Evolutionary conservation across 768 basidiomycete species (phyloP), one percentile per base, ranked within the genome.

Genomic region (Calocera cornea): DNA sequence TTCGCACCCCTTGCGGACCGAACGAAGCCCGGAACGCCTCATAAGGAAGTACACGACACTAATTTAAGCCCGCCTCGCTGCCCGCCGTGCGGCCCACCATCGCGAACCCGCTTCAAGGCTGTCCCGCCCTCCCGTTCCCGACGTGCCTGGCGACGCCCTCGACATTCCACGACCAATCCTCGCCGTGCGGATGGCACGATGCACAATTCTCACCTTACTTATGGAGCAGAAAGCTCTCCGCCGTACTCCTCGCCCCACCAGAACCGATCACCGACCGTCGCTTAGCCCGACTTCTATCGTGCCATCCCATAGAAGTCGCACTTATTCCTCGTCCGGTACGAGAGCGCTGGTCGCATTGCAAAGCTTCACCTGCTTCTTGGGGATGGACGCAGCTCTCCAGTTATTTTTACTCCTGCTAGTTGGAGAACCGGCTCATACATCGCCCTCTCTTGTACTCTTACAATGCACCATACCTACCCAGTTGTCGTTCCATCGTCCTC

Each of bases 121-220:
- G 54, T 60, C 54, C 54, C 54, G 54, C 31, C 54, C 54, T 60
- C 14, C 31, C 54, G 31, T 27, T 33, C 31, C 31, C 54, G 54
- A 60, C 31, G 54, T 33, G 7, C 54, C 31, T 60, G 54, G 31
- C 54, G 54, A 60, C 54, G 27, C 14, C 54, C 54, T 60, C 54
- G 54, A 60, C 54, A 60, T 60, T 60, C 54, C 54, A 27, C 31
- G 31, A 60, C 54, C 54, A 60, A 60, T 60, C 54, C 54, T 60
- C 54, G 5, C 54, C 24, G 54, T 2, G 14, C 11, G 16, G 54
- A 60, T 60, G 14, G 54, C 10, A 60, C 27, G 3, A 14, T 31
- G 54, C 54, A 12, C 54, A 60, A 60, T 60, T 10, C 54, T 33
- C 54, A 29, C 54, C 22, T 60, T 27, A 60, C 54, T 60, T 60